Conservation (phyloP, 2,329 filamentous ascomycete species). For the Alternaria ventricosa region DNA sequence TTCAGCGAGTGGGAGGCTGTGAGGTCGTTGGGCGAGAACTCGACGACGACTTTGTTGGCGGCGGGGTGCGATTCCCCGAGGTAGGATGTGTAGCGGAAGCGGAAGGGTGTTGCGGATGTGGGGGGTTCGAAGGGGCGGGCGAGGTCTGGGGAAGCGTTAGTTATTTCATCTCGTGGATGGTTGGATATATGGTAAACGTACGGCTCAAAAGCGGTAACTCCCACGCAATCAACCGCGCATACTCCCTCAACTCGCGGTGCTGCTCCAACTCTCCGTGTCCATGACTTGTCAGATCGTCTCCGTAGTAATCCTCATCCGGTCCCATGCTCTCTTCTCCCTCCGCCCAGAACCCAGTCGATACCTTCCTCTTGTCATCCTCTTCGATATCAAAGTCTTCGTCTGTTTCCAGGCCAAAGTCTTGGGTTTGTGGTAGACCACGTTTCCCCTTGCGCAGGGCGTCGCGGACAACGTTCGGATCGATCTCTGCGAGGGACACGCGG, state of each 20-base stretch:
- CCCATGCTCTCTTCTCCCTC: slow-evolving; percentile 57
- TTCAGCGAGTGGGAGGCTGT: slow-evolving; percentile 72
- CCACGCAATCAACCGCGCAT: slow-evolving; percentile 87
- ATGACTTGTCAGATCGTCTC: slow-evolving; percentile 82
- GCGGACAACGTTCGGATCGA: slow-evolving; percentile 27
- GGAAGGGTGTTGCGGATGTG: slow-evolving; percentile 71
- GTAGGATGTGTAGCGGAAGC: slow-evolving; percentile 97
- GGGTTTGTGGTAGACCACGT: slow-evolving; percentile 24
- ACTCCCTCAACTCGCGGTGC: slow-evolving; percentile 86
- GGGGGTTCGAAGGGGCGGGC: slow-evolving; percentile 82
- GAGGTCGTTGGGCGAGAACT: slow-evolving; percentile 80
- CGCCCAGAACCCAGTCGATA: slow-evolving; percentile 42
- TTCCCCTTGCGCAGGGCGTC: slow-evolving; percentile 36
- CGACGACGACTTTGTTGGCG: slow-evolving; percentile 90
- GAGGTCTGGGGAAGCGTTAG: slow-evolving; percentile 64
- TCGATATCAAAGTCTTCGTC: slow-evolving; percentile 37
- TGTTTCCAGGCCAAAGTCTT: slow-evolving; percentile 22
- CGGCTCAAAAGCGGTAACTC: slow-evolving; percentile 91
- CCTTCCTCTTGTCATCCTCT: slow-evolving; percentile 20
- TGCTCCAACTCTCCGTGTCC: slow-evolving; percentile 88
- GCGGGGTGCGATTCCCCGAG: slow-evolving; percentile 93
- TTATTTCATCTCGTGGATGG: too few relatives aligned
- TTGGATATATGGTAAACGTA: slow-evolving; percentile 58
- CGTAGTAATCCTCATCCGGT: slow-evolving; percentile 69
- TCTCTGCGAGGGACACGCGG: slow-evolving; percentile 28